A percentile compares a stretch with the other conserved stretches of the same genome.
Evolutionary conservation across 352 stramenopile genomes (phyloP).

Genomic region (Phytopythium chamaehyphon): DNA sequence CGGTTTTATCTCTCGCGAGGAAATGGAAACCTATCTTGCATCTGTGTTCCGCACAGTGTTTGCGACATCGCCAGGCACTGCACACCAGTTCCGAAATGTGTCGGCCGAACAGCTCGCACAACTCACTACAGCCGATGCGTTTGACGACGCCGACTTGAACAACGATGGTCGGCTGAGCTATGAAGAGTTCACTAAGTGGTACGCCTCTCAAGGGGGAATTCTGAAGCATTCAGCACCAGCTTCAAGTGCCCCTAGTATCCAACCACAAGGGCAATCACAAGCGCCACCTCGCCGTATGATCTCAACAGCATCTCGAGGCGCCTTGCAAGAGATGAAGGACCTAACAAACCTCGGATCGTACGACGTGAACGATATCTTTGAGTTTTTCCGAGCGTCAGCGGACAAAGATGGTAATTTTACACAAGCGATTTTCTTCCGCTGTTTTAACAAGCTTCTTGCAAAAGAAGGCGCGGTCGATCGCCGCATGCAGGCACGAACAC

Average conservation of each 20-base stretch:
- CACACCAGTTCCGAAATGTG: conserved; percentile 40
- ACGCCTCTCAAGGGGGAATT: conserved; percentile 27
- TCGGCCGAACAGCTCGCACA: conserved; percentile 63
- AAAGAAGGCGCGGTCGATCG: conserved; percentile 33
- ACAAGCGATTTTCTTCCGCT: conserved; percentile 71
- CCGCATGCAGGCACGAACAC: conserved; percentile 35
- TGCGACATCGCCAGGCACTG: conserved; percentile 45
- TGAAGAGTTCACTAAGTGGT: conserved; percentile 86
- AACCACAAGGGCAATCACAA: neutral
- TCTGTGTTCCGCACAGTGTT: conserved; percentile 85
- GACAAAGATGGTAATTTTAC: conserved; percentile 57
- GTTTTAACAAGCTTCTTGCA: conserved; percentile 79
- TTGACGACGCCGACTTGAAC: conserved; percentile 55
- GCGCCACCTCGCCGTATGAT: conserved; percentile 7
- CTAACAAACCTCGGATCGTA: conserved; percentile 80
- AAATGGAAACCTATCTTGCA: conserved; percentile 86
- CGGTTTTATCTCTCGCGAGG: conserved; percentile 70
- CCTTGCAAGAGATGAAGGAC: conserved; percentile 69
- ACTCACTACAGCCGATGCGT: conserved; percentile 68
- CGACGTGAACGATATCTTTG: conserved; percentile 84
- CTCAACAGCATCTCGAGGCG: conserved; percentile 31
- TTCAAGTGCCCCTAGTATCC: neutral
- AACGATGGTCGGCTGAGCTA: conserved; percentile 69
- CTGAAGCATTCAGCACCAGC: neutral
- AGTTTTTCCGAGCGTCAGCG: conserved; percentile 77